Conservation (phyloP, 306 rosid species). For the Quercus variabilis region DNA sequence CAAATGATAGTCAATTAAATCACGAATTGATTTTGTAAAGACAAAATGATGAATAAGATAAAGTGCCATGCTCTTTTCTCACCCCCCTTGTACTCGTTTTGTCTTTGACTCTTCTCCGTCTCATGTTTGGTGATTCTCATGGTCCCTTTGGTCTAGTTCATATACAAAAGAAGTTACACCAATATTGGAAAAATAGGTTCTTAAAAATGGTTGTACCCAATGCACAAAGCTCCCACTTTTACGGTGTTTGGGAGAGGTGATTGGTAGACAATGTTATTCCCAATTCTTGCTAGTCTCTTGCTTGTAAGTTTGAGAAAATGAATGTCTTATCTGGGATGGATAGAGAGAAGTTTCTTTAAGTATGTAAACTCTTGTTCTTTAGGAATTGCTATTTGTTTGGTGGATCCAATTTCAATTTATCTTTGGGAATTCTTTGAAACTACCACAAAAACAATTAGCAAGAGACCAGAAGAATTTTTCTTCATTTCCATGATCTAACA, state of each 20-base stretch:
- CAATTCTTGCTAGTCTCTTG: too few relatives aligned
- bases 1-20: not conserved
- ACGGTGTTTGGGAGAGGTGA: too few relatives aligned
- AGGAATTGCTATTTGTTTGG: not conserved
- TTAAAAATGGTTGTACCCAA: too few relatives aligned
- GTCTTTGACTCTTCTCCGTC: not conserved
- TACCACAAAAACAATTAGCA: conserved; percentile 2
- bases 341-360: not conserved
- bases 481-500: not conserved
- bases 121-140: not conserved
- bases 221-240: too few relatives aligned
- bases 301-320: not conserved
- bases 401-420: not conserved
- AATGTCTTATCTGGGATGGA: not conserved
- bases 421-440: not conserved
- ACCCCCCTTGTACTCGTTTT: not conserved
- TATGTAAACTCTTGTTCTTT: not conserved
- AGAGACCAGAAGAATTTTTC: not conserved
- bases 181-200: not conserved
- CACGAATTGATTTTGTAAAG: not conserved
- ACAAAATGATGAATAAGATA: not conserved
- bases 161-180: not conserved
- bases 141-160: not conserved
- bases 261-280: too few relatives aligned
- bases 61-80: not conserved